These are phyloP conservation scores for Colletotrichum abscissum DNA, from an alignment of 2,329 filamentous ascomycete genomes.

Conservation along the genomic window DNA sequence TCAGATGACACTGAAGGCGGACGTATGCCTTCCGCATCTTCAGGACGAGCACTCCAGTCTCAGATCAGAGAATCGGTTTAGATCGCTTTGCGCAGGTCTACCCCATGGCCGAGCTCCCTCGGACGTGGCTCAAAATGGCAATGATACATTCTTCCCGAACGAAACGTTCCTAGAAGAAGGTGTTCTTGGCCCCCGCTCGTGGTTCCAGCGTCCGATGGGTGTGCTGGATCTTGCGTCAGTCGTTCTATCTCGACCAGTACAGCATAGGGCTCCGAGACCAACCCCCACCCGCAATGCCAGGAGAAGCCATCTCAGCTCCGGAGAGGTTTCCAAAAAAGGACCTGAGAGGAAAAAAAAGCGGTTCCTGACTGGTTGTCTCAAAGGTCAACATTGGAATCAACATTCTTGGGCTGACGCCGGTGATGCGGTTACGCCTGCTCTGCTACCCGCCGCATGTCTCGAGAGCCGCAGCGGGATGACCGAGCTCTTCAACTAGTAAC, in stretches of 20 bases:
- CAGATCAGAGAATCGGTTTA: background rate
- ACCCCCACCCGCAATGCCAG: background rate
- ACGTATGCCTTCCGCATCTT: background rate
- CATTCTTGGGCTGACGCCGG: background rate
- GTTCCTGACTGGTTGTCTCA: background rate
- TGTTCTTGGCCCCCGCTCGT: background rate
- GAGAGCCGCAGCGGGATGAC: background rate
- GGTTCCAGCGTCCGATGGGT: background rate
- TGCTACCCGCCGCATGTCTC: background rate
- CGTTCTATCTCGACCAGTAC: background rate
- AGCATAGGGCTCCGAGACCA: background rate
- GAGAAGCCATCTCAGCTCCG: background rate
- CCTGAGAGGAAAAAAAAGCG: background rate
- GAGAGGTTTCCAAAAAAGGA: background rate
- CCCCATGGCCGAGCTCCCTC: background rate
- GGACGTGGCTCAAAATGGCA: background rate
- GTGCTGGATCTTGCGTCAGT: conserved; percentile 7
- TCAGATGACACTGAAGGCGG: background rate
- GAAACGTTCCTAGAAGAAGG: conserved; percentile 6
- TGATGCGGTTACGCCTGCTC: background rate
- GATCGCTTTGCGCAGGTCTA: background rate
- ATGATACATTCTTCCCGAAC: background rate
- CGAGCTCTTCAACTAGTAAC: background rate
- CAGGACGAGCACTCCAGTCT: background rate
- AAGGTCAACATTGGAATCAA: background rate